phyloP scores from a whole-genome alignment of 345 rosid genomes.

The Conringia planisiliqua region DNA sequence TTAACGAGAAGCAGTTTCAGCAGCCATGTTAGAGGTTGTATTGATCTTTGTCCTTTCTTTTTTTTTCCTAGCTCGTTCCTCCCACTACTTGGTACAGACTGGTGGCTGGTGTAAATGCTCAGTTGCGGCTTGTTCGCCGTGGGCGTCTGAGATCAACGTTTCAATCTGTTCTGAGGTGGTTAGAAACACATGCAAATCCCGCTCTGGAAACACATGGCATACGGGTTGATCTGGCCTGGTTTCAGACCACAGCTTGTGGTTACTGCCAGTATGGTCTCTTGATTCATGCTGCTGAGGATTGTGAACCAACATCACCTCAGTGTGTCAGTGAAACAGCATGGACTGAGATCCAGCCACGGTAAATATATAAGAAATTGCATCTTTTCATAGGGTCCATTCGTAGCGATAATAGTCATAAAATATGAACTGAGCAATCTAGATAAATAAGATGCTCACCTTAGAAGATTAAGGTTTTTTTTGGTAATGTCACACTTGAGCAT shows the following conservation, averaged over 20 bases:
- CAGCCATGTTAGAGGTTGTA: constrained; percentile 14
- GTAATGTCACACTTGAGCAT: constrained; percentile 1
- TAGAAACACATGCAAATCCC: constrained; percentile 93
- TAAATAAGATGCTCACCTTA: constrained; percentile 1
- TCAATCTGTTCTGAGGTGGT: constrained; percentile 69
- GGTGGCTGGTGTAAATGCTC: constrained; percentile 98
- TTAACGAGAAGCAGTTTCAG: constrained; percentile 9
- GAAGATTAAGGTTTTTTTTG: neutral
- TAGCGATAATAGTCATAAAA: neutral
- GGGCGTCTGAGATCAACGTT: constrained; percentile 74
- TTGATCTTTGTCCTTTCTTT: constrained; percentile 17
- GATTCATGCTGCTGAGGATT: constrained; percentile 60
- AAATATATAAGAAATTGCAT: constrained; percentile 24
- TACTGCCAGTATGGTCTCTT: constrained; percentile 86
- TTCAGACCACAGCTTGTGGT: constrained; percentile 77
- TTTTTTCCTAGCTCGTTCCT: constrained; percentile 58
- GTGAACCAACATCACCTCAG: constrained; percentile 38
- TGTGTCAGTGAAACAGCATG: constrained; percentile 35
- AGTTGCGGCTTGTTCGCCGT: constrained; percentile 80
- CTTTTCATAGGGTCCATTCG: neutral
- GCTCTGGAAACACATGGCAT: constrained; percentile 62
- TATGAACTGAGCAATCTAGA: constrained; percentile 21
- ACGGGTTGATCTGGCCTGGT: constrained; percentile 88
- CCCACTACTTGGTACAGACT: constrained; percentile 93
- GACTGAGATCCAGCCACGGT: constrained; percentile 55